Percentiles rank a stretch among this genome's conserved stretches.
Evolutionary conservation across 2,329 filamentous ascomycete genomes (phyloP).

Genomic region (Botrytis paeoniae): DNA sequence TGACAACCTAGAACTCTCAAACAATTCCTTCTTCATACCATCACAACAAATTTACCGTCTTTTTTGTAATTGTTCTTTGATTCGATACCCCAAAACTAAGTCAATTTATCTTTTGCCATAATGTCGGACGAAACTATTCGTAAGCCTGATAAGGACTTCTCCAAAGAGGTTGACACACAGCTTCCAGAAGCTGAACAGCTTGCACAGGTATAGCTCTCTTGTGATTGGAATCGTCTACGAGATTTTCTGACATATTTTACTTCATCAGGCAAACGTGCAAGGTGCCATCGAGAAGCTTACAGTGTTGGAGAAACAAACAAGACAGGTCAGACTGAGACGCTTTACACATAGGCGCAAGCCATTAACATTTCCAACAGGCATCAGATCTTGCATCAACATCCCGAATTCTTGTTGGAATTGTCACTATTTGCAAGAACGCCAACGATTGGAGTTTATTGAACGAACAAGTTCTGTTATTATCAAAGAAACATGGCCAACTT

Average conservation of each 20-base stretch:
- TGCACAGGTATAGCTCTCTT: conserved; percentile 63
- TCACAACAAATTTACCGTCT: background rate
- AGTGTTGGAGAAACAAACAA: conserved; percentile 89
- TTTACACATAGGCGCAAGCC: conserved; percentile 20
- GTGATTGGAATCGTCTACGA: background rate
- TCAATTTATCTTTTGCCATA: conserved; percentile 20
- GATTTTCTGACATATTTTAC: conserved; percentile 27
- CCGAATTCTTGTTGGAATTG: conserved; percentile 79
- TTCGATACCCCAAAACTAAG: background rate
- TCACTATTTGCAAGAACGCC: conserved; percentile 89
- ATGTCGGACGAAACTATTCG: conserved; percentile 39
- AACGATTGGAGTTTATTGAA: conserved; percentile 94
- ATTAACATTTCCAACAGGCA: conserved; percentile 55
- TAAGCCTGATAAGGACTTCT: conserved; percentile 93
- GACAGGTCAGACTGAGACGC: conserved; percentile 63
- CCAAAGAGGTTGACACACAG: conserved; percentile 89
- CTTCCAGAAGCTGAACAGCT: conserved; percentile 88
- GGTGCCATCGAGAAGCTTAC: conserved; percentile 92
- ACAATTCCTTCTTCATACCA: conserved; percentile 9
- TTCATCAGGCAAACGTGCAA: conserved; percentile 67
- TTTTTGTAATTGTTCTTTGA: background rate
- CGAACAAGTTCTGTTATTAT: conserved; percentile 91
- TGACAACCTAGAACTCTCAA: conserved; percentile 19
- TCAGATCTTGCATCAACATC: conserved; percentile 96
- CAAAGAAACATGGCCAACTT: conserved; percentile 99